Percentiles rank a stretch among this genome's conserved stretches.
Evolutionary conservation across 345 rosid species (phyloP).

Genomic region (Melaleuca alternifolia): DNA sequence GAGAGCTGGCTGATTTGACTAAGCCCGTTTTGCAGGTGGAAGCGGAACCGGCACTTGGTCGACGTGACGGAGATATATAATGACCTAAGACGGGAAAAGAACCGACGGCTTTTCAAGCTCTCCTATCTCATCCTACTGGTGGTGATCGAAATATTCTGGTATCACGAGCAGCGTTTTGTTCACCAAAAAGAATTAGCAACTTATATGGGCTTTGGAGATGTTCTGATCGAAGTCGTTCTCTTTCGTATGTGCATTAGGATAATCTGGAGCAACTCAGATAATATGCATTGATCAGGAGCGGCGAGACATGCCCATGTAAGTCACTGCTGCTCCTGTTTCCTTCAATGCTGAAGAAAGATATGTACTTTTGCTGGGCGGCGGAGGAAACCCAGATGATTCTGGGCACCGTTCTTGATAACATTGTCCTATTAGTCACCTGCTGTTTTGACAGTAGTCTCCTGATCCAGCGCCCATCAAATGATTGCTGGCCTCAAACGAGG

Average conservation of each 20-base stretch:
- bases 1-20: background rate
- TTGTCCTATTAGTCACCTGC: background rate
- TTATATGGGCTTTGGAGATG: background rate
- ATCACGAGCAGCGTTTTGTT: background rate
- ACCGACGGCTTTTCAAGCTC: constrained; percentile 36
- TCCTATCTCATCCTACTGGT: constrained; percentile 28
- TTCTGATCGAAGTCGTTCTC: background rate
- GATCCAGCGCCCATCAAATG: background rate
- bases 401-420: background rate
- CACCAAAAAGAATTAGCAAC: background rate
- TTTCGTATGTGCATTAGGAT: background rate
- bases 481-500: background rate
- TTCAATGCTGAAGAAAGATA: background rate
- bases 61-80: constrained; percentile 56
- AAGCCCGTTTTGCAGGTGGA: constrained; percentile 17
- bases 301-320: background rate
- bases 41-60: constrained; percentile 18
- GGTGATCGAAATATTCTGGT: constrained; percentile 33
- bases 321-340: background rate
- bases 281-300: background rate
- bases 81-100: constrained; percentile 37
- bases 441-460: background rate
- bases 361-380: background rate
- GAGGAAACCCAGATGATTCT: background rate
- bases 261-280: background rate